Percentiles rank a stretch among this genome's conserved stretches.
Conservation (phyloP, 2,329 filamentous ascomycete species). For the Fusarium graminum region DNA sequence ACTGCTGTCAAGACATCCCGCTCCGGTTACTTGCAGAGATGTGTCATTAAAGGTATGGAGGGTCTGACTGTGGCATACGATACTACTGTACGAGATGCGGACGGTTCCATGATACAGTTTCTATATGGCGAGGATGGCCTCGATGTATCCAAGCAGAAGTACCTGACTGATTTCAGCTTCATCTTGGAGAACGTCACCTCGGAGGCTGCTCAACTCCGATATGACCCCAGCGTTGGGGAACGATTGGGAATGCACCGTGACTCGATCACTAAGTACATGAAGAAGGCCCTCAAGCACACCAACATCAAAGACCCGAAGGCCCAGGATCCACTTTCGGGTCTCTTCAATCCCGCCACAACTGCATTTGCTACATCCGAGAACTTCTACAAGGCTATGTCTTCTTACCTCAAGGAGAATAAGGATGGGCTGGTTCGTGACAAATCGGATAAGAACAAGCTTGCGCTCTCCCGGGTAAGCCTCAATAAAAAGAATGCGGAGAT, state of each 20-base stretch:
- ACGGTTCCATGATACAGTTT: constrained; percentile 94
- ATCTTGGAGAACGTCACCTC: constrained; percentile 87
- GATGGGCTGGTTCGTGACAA: constrained; percentile 68
- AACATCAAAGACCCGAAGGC: constrained; percentile 67
- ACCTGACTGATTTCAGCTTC: constrained; percentile 91
- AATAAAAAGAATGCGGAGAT: constrained; percentile 82
- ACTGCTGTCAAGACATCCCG: constrained; percentile 98
- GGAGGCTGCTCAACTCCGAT: constrained; percentile 80
- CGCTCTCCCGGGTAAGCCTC: constrained; percentile 56
- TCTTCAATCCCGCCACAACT: constrained; percentile 80
- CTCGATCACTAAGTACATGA: constrained; percentile 81
- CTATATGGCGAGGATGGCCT: constrained; percentile 96
- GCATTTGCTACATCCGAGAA: constrained; percentile 90
- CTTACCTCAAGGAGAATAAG: constrained; percentile 83
- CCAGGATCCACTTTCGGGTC: constrained; percentile 80
- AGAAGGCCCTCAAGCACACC: constrained; percentile 81
- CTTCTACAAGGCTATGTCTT: constrained; percentile 79
- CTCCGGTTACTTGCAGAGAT: constrained; percentile 95
- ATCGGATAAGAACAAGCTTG: constrained; percentile 51
- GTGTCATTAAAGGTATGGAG: constrained; percentile 99
- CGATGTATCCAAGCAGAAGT: constrained; percentile 93
- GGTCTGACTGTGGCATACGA: constrained; percentile 93
- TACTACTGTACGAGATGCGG: constrained; percentile 91
- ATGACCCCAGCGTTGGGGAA: constrained; percentile 65
- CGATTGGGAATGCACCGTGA: constrained; percentile 65